Base-by-base conservation (phyloP, 805 yeast species). In the Barnettozyma siamensis region DNA sequence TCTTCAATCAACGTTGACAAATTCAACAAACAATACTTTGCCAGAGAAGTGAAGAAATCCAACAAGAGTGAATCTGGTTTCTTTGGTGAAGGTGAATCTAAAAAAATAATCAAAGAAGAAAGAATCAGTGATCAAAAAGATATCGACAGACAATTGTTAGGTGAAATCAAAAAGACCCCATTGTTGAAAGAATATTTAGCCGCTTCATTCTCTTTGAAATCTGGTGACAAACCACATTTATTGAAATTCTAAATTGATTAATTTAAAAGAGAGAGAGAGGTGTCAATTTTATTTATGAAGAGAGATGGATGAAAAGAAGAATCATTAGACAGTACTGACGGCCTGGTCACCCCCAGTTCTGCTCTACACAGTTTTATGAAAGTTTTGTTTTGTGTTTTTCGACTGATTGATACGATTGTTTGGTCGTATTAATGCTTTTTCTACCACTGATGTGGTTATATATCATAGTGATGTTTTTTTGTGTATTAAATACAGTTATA, bases 181-280 rank as follows among this genome's bases (percentile, higher is more conserved):
- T 80, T 88, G 69, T 84, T 91, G 72, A 87, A 88, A 75, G 95
- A 89, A 76, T 91, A 91, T 85, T 81, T 91, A 69, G 83, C 96
- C 59, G 70, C 96, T 62, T 76, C 95, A 58, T 91, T 91, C 89
- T 84, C 96, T 60, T 83, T 93, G 75, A 89, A 88, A 85, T 80
- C 78, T 75, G 98, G 98, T 73, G 99, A 91, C 80, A 88, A 76
- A 73, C 99, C 98, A 66, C 98, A 91, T 75, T 81, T 85, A 70
- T 86, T 93, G 83, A 88, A 86, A 79, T 91, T 93, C 75, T 91
- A 88, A 83, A 60, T 51, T 33, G 24, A 21, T n/a, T n/a, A n/a
- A n/a, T n/a, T n/a, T n/a, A n/a, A n/a, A n/a, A 21, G 6, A 21
- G 9, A 21, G 6, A 9, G 18, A 28, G 27, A 35, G 19, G 15